Base-by-base conservation (phyloP, 805 yeast genomes). In the Monosporozyma aerobia region DNA sequence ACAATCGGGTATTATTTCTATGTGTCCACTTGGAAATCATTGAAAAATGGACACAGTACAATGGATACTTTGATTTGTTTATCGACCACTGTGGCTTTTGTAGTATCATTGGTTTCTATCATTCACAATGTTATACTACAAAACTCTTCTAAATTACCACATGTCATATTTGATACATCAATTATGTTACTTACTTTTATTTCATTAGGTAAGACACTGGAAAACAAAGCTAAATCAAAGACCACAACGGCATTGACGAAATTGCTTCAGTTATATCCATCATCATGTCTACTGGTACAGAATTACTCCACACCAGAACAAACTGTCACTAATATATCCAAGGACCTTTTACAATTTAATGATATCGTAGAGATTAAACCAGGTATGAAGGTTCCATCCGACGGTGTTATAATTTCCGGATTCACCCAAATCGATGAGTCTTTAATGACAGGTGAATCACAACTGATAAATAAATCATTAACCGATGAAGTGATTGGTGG, bases 31-130 rank as follows among this genome's bases (percentile, higher is more conserved):
- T 75, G 69, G 63, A 77, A 77, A 37, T 83, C 96, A 6, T 54
- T 90, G 23, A 73, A 73, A 51, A 90, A 87, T 61, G 77, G 82
- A 5, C 82, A 87, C 25, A 84, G 84, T 9, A 89, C 92, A 7
- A 95, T 94, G 99, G 99, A 94, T 68, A 86, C 92, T 2, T 74
- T 94, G 54, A 90, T 94, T 39, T 82, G 86, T 50, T 74, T 87
- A 22, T 88, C 97, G 3, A 90, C 97, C 0, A 70, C 83, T 48
- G 81, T 86, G 23, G 87, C 97, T 4, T 94, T 81, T 63, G 48
- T 73, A 5, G 92, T 87, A 61, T 90, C 97, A 1, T 64, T 85
- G 1, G 65, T 80, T 27, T 78, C 94, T 0, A 79, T 89, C 56
- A 32, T 77, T 0, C 67, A 74, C 37, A 74, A 80, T 43, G 71